phyloP scores from a whole-genome alignment of 2,329 filamentous ascomycete species.

The Calonectria pseudoturangicola region DNA sequence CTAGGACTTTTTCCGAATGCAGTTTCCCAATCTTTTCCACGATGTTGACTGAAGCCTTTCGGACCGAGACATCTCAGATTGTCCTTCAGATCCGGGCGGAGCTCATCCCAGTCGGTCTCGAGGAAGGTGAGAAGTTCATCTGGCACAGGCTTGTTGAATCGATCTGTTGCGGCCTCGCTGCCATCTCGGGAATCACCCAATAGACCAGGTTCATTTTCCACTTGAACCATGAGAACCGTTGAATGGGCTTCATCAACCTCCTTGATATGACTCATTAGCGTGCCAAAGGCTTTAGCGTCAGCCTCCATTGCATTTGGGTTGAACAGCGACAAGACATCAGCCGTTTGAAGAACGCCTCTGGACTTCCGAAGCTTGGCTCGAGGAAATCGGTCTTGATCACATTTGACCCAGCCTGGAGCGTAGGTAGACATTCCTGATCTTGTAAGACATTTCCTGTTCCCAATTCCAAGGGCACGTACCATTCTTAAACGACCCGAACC shows the following conservation, averaged over 20 bases:
- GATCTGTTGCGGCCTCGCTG: constrained; percentile 59
- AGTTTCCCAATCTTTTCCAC: constrained; percentile 49
- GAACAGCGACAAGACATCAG: constrained; percentile 56
- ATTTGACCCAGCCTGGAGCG: constrained; percentile 54
- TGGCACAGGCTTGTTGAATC: constrained; percentile 37
- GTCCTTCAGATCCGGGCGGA: constrained; percentile 30
- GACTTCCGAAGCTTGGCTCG: constrained; percentile 54
- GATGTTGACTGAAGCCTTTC: neutral
- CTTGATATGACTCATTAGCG: constrained; percentile 58
- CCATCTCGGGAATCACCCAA: constrained; percentile 69
- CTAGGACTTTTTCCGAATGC: constrained; percentile 53
- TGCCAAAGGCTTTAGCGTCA: constrained; percentile 52
- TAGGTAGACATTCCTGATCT: constrained; percentile 53
- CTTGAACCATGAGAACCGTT: constrained; percentile 72
- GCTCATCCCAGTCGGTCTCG: constrained; percentile 27
- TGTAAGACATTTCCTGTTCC: neutral
- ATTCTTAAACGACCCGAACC: constrained; percentile 59
- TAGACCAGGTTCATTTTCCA: constrained; percentile 70
- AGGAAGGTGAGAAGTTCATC: constrained; percentile 34
- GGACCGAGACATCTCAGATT: neutral
- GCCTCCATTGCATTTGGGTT: constrained; percentile 26
- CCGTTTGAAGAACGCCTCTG: constrained; percentile 49
- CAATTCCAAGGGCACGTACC: constrained; percentile 37
- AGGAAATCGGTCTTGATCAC: constrained; percentile 52
- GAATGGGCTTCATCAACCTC: constrained; percentile 61